These are phyloP conservation scores for Castanea sativa DNA, from an alignment of 306 rosid species.

Conservation along the genomic window DNA sequence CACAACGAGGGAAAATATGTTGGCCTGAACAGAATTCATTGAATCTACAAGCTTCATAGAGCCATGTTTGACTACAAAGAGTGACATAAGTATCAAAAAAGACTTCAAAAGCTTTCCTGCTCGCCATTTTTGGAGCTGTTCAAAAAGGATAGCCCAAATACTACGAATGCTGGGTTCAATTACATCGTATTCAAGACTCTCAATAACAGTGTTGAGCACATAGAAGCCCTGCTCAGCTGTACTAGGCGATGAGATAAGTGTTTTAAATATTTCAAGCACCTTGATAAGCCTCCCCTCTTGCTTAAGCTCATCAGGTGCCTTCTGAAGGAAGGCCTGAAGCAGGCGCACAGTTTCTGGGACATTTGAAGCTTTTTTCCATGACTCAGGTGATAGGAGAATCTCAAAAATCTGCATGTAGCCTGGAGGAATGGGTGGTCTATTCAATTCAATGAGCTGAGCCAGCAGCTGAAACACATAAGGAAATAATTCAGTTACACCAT, in stretches of 20 bases:
- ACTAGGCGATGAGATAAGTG: slow-evolving; percentile 62
- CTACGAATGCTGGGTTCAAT: slow-evolving; percentile 50
- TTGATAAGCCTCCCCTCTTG: slow-evolving; percentile 77
- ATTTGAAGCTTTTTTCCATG: slow-evolving; percentile 80
- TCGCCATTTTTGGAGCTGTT: slow-evolving; percentile 63
- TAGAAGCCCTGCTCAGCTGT: slow-evolving; percentile 88
- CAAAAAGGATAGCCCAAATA: slow-evolving; percentile 83
- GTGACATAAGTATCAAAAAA: slow-evolving; percentile 79
- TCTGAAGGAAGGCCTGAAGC: slow-evolving; percentile 97
- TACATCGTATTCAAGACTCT: slow-evolving; percentile 72
- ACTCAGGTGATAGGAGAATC: slow-evolving; percentile 81
- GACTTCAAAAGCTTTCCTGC: slow-evolving; percentile 65
- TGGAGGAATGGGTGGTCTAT: slow-evolving; percentile 71
- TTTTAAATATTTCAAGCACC: slow-evolving; percentile 82
- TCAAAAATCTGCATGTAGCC: slow-evolving; percentile 82
- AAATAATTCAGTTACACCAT: slow-evolving; percentile 88
- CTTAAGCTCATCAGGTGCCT: slow-evolving; percentile 79
- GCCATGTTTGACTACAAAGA: slow-evolving; percentile 80
- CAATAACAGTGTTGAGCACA: slow-evolving; percentile 87
- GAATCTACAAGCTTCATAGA: slow-evolving; percentile 53
- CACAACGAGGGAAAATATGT: slow-evolving; percentile 60
- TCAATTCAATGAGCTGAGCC: slow-evolving; percentile 91
- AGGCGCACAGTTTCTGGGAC: slow-evolving; percentile 97
- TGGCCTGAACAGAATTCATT: slow-evolving; percentile 63
- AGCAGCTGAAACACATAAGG: slow-evolving; percentile 95